Conservation (phyloP, 1,284 basidiomycete genomes). For the Trametes hirsuta region DNA sequence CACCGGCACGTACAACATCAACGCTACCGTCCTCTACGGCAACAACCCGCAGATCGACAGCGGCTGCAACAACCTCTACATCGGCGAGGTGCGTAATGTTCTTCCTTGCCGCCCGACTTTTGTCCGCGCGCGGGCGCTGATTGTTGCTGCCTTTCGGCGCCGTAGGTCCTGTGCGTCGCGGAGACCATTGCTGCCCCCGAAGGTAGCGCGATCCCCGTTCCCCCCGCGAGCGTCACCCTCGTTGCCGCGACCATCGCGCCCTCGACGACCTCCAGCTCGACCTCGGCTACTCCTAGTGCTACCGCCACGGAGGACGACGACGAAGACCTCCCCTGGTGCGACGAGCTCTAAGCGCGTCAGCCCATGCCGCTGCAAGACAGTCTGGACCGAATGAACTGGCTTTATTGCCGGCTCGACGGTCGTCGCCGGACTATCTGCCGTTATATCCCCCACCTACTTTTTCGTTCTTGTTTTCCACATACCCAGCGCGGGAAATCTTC, state of each 20-base stretch:
- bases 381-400: not conserved
- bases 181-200: conserved; percentile 41
- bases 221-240: conserved; percentile 39
- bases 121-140: conserved; percentile 2
- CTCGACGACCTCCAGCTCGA: conserved; percentile 19
- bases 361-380: not conserved
- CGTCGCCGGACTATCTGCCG: not conserved
- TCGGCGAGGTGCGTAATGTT: conserved; percentile 57
- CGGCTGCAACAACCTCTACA: conserved; percentile 64
- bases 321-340: conserved; percentile 61
- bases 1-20: conserved; percentile 40
- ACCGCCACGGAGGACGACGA: conserved; percentile 45
- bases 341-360: conserved; percentile 39
- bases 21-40: conserved; percentile 50
- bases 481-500: conserved; percentile 7
- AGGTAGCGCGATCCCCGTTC: conserved; percentile 37
- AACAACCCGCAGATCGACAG: conserved; percentile 74
- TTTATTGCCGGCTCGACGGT: not conserved
- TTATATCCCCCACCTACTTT: not conserved
- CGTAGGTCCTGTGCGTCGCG: conserved; percentile 57
- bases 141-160: not conserved
- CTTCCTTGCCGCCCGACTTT: not conserved
- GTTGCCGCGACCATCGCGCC: conserved; percentile 27
- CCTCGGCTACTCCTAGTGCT: conserved; percentile 21
- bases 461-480: conserved; percentile 18